Evolutionary conservation across 108 stramenopile species (phyloP), one percentile per base, ranked within the genome.

Genomic region (Skeletonema grethae): DNA sequence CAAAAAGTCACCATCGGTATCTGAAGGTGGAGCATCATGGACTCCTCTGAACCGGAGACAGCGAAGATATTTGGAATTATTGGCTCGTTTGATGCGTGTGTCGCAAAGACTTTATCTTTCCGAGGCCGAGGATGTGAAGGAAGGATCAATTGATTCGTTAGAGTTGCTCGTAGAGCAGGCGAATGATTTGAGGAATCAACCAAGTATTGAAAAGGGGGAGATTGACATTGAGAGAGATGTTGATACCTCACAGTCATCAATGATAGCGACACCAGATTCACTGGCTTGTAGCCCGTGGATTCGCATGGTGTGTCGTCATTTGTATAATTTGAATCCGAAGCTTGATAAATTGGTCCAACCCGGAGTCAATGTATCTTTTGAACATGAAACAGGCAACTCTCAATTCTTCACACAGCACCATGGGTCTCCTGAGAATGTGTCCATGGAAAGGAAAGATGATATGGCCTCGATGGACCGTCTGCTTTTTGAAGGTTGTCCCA

Each of bases 11-110:
- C 50, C 50, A 8, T 53, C 20, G 50, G 20, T 43, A 57, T 35
- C 61, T 11, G 63, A 85, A 48, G 71, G 65, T 43, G 56, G 66
- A 46, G 71, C 70, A 48, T 68, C 60, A 64, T 65, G 65, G 75
- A 70, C 63, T 39, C 83, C 83, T 13, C 43, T 88, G 62, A 86
- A 72, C 4, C 56, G 63, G 56, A 77, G 82, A 11, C 87, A 89
- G 59, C 76, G 85, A 38, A 79, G 82, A 16, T 86, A 91, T 64
- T 72, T 90, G 71, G 90, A 94, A 72, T 38, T 94, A 29, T 71
- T 69, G 41, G 79, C 84, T 16, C 79, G 89, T 16, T 65, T 94
- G 9, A 43, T 94, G 20, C 84, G 87, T n/a, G 65, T 85, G 55
- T 76, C 78, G 13, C 92, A 94, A 46, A 86, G 90, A 28, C 72